Evolutionary conservation across 192 early-diverging fungal species (phyloP).

Genomic region (Cetraspora pellucida): DNA sequence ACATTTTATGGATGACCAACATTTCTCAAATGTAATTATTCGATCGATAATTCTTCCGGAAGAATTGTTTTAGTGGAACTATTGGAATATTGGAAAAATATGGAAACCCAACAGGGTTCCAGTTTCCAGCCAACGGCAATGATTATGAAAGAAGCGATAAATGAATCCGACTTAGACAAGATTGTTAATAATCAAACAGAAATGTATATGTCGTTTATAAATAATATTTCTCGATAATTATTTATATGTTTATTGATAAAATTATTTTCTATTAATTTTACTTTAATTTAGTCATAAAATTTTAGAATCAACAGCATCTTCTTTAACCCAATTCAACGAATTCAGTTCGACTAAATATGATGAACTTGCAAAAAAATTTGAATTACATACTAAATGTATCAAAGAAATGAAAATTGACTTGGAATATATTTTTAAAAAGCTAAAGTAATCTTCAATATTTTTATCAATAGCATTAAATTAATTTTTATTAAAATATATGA

Average conservation of each 20-base stretch:
- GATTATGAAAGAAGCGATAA: constrained; percentile 11
- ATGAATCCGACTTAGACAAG: constrained; percentile 10
- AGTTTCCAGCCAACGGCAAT: neutral
- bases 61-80: no score
- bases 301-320: neutral
- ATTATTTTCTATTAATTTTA: neutral
- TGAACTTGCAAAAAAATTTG: constrained; percentile 26
- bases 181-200: constrained; percentile 11
- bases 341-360: constrained; percentile 15
- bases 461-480: neutral
- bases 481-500: neutral
- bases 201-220: neutral
- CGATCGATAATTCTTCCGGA: no score
- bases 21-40: no score
- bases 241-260: neutral
- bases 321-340: constrained; percentile 15
- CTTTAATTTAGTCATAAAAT: constrained; percentile 10
- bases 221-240: neutral
- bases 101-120: no score
- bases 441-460: neutral
- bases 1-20: no score
- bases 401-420: constrained; percentile 32
- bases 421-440: constrained; percentile 32
- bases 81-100: no score
- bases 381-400: constrained; percentile 22